A percentile compares a stretch with the other conserved stretches of the same genome.
phyloP scores from a whole-genome alignment of 257 asterid genomes.

The Anisodus acutangulus region DNA sequence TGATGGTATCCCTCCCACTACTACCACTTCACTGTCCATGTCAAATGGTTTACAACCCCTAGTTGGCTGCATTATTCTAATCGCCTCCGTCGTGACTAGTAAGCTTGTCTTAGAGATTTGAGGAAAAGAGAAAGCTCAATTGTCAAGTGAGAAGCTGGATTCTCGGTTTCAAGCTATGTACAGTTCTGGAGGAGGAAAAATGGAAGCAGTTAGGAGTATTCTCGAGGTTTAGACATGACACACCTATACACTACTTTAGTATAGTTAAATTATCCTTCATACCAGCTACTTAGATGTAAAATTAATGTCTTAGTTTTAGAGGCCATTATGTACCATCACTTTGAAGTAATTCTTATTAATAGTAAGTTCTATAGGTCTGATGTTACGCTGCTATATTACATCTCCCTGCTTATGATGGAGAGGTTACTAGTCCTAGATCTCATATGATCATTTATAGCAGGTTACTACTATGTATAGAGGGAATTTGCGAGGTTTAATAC shows the following conservation, averaged over 20 bases:
- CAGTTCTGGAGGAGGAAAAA: slow-evolving; percentile 35
- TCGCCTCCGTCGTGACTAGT: slow-evolving; percentile 46
- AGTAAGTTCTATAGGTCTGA: neutral
- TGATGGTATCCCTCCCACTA: slow-evolving; percentile 49
- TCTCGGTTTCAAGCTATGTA: slow-evolving; percentile 37
- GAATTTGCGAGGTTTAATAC: neutral
- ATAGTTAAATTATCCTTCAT: slow-evolving; percentile 1
- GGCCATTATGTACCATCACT: neutral
- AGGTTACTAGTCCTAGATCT: neutral
- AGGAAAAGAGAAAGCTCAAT: slow-evolving; percentile 38
- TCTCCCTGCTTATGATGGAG: neutral
- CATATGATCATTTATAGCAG: neutral
- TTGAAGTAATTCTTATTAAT: neutral
- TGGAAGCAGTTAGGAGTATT: slow-evolving; percentile 29
- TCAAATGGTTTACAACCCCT: slow-evolving; percentile 51
- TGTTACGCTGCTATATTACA: neutral
- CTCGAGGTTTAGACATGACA: neutral
- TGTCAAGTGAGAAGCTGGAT: slow-evolving; percentile 28
- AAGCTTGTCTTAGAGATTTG: slow-evolving; percentile 37
- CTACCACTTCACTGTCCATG: slow-evolving; percentile 43
- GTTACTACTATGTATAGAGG: neutral
- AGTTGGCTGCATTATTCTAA: slow-evolving; percentile 44
- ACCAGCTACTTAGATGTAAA: slow-evolving; percentile 13
- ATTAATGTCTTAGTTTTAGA: neutral
- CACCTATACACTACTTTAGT: slow-evolving; percentile 18